Evolutionary conservation across 2,329 filamentous ascomycete genomes (phyloP), one percentile per base, ranked within the genome.

Genomic region (Aspergillus clavatus): DNA sequence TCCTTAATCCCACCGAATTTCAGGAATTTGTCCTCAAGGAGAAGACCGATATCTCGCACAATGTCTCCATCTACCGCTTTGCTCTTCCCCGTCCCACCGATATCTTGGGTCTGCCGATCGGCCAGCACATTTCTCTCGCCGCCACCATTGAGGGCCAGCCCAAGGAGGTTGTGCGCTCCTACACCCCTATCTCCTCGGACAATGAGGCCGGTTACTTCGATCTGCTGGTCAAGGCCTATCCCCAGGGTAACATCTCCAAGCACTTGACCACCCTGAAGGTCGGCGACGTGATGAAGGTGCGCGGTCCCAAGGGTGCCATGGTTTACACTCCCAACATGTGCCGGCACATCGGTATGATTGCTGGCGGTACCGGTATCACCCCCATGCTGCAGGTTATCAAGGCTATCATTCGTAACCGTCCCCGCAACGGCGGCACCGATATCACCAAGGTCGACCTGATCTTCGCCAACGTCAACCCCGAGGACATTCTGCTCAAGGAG

Each of bases 51-150:
- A 84, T 97, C 62, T 95, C 91, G 24, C 93, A 97, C 81, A 98
- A 98, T 77, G 91, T 95, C 49, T 90, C 91, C 70, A 95, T 98
- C 75, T 98, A 97, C 78, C 89, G 93, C 63, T 96, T 97, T 75
- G 79, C 80, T 54, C 87, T 98, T 31, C 90, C 90, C 46, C 78
- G 78, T 41, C 74, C 83, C 31, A 84, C 76, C 59, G 81, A 87
- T 57, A 89, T 96, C 68, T 87, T 97, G 62, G 93, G 93, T 63
- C 86, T 97, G 35, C 91, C 93, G 56, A 97, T 97, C 74, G 93
- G 93, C 65, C 93, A 98, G 76, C 93, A 98, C 77, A 96, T 98
- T 72, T 96, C 91, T 52, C 89, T 98, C 65, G 88, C 86, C 57
- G 91, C 89, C 45, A 81, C 79, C 45, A 81, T 89, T 50, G 82